Evolutionary conservation across 805 yeast species (phyloP).

Genomic region (Saccharomyces mikatae): DNA sequence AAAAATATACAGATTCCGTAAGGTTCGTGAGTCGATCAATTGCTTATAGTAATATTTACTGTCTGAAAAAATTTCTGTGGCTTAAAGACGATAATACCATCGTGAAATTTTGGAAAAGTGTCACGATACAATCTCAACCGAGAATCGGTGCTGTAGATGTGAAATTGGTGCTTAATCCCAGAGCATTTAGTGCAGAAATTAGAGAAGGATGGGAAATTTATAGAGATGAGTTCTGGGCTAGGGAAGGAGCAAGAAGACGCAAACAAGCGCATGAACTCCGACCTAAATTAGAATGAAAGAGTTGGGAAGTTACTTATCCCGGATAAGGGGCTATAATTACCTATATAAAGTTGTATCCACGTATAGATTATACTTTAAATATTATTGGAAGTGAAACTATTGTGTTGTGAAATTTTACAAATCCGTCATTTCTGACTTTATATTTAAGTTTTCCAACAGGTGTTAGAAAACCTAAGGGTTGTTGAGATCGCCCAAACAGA

Average conservation of each 20-base stretch:
- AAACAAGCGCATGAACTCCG: not conserved
- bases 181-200: constrained; percentile 72
- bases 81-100: constrained; percentile 10
- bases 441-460: not conserved
- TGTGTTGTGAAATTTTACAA: not conserved
- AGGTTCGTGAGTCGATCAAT: constrained; percentile 24
- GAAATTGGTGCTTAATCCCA: constrained; percentile 70
- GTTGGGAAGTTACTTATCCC: not conserved
- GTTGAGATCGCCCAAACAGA: not conserved
- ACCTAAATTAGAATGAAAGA: not conserved
- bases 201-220: constrained; percentile 94
- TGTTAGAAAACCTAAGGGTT: not conserved
- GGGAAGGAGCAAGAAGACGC: constrained; percentile 64
- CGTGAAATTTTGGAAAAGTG: constrained; percentile 19
- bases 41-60: constrained; percentile 15
- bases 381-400: not conserved
- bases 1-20: constrained; percentile 30
- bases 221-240: constrained; percentile 86
- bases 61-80: constrained; percentile 10
- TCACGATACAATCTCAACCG: constrained; percentile 42
- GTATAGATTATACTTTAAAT: not conserved
- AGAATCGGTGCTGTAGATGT: constrained; percentile 72
- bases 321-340: not conserved
- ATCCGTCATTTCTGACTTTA: not conserved
- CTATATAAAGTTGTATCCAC: not conserved